These are phyloP conservation scores for Dioscorea dumetorum DNA, from an alignment of 106 monocot genomes.

Conservation along the genomic window DNA sequence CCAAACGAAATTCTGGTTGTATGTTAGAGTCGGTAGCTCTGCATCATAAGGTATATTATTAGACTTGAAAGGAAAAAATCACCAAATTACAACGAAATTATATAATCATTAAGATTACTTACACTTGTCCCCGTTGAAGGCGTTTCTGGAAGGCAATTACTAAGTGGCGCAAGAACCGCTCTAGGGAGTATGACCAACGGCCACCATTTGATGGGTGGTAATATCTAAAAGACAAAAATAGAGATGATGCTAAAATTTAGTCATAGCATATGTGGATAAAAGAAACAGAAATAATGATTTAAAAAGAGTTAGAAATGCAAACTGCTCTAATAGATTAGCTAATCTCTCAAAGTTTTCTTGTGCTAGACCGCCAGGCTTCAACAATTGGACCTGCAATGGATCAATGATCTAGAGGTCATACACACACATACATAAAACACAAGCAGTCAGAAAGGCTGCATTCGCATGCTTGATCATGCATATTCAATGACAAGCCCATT, in stretches of 20 bases:
- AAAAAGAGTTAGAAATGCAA: slow-evolving; percentile 18
- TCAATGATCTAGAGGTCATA: neutral
- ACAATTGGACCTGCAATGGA: slow-evolving; percentile 68
- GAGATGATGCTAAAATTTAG: neutral
- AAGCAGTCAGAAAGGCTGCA: too few species aligned
- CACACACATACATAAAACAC: neutral
- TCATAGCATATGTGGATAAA: neutral
- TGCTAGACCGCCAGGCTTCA: slow-evolving; percentile 73
- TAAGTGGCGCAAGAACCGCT: slow-evolving; percentile 75
- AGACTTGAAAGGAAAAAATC: too few species aligned
- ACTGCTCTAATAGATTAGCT: slow-evolving; percentile 84
- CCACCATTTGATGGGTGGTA: slow-evolving; percentile 99
- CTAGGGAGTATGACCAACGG: slow-evolving; percentile 87
- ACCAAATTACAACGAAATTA: neutral
- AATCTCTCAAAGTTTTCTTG: slow-evolving; percentile 78
- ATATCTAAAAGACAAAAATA: slow-evolving; percentile 39
- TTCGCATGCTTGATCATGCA: too few species aligned
- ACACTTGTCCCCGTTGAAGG: slow-evolving; percentile 72
- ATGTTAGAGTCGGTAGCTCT: slow-evolving; percentile 33
- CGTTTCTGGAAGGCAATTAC: slow-evolving; percentile 80
- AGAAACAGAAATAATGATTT: slow-evolving; percentile 4
- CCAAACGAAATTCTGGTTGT: slow-evolving; percentile 33
- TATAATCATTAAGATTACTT: slow-evolving; percentile 20
- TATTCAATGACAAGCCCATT: too few species aligned
- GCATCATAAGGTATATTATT: slow-evolving; percentile 5